These are phyloP conservation scores for Taphrina wiesneri DNA, from an alignment of 1,139 yeast genomes.

Conservation along the genomic window DNA sequence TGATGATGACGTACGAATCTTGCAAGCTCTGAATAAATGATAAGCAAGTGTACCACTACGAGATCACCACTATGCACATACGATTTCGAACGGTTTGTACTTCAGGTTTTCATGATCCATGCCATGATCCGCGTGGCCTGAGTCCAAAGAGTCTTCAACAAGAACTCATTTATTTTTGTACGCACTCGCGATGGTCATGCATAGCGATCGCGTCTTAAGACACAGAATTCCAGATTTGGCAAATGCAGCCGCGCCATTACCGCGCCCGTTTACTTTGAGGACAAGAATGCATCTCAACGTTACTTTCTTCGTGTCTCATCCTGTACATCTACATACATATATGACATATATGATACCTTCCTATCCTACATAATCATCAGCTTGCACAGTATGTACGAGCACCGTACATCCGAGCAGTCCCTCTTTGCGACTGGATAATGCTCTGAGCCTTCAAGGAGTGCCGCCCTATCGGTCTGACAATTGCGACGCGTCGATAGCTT, in stretches of 20 bases:
- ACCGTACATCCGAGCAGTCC: no score
- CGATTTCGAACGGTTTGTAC: neutral
- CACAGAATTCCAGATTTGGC: neutral
- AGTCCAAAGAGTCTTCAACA: neutral
- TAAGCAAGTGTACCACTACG: neutral
- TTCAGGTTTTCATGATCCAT: neutral
- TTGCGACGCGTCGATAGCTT: neutral
- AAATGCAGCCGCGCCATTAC: neutral
- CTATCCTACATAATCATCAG: no score
- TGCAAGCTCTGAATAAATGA: neutral
- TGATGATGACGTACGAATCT: slow-evolving; percentile 3
- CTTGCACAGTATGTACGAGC: no score
- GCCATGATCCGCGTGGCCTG: no score
- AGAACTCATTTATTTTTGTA: neutral
- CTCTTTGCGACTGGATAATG: no score
- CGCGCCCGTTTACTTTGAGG: neutral
- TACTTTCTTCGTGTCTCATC: no score
- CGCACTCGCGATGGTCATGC: neutral
- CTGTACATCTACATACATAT: no score
- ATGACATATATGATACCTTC: no score
- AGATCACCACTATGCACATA: neutral
- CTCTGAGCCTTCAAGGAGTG: no score
- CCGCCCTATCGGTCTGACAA: no score
- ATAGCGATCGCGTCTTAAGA: neutral
- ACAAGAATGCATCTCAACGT: no score